Base-by-base conservation (phyloP, 2,329 filamentous ascomycete species). In the Falciphora oryzae region DNA sequence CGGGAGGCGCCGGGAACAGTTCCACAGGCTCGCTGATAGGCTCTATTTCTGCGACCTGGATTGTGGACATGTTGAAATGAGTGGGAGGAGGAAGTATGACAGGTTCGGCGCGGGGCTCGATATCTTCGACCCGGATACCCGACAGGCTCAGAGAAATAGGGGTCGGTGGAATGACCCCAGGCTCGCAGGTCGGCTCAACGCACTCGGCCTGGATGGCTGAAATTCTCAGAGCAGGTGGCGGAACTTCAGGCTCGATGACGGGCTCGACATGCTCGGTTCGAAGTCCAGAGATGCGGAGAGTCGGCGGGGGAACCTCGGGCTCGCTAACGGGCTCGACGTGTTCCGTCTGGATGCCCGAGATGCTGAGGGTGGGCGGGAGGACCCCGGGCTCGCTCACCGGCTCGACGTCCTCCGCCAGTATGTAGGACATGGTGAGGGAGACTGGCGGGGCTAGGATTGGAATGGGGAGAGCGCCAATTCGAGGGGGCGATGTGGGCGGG, bases 361-460 rank as follows among this genome's bases (percentile, higher is more conserved):
- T 71, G 67, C 70, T 75, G 61, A 77, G 72, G 27, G 71, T 65
- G 25, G 73, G 70, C 4, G 73, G 69, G 32, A 66, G 66, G 2
- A 66, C 56, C 63, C 73, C 73, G 6, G 74, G 66, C 64, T 81
- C 80, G 57, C 75, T 72, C 4, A 70, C 58, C 1, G 80, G 80
- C 68, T 81, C 78, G 28, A 84, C 74, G 59, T 74, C 68, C 69
- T 84, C 76, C 2, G 75, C 73, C 53, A 79, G 76, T 25, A 85
- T 78, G 1, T 67, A 69, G 1, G 83, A 83, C 50, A 84, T 71
- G 58, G 71, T 77, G 35, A 84, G 73, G 0, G 73, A 70, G 5
- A 77, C 75, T 1, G 71, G 70, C 13, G 73, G 69, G 1, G 74
- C 70, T 27, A 74, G 64, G 56, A 77, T 71, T 13, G 73, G 66